phyloP scores from a whole-genome alignment of 257 asterid genomes.

The Ilex aquifolium region DNA sequence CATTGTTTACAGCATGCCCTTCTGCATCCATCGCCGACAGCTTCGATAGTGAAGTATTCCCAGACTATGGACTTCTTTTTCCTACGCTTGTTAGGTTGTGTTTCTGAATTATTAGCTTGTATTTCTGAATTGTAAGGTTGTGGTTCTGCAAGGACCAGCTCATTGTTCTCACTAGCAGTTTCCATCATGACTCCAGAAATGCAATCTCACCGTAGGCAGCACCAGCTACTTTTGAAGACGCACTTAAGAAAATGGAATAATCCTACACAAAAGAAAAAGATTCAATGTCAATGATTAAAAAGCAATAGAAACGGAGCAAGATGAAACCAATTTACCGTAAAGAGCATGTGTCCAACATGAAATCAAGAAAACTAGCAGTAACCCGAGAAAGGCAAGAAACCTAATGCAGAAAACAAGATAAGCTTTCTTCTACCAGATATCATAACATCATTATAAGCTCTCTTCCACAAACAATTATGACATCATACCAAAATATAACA shows the following conservation, averaged over 20 bases:
- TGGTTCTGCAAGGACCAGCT: conserved; percentile 34
- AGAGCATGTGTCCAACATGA: background rate
- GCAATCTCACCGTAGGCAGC: background rate
- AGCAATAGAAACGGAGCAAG: background rate
- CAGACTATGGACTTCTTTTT: conserved; percentile 94
- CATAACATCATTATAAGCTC: background rate
- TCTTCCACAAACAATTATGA: background rate
- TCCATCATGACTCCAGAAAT: background rate
- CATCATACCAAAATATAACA: background rate
- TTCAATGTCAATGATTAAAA: background rate
- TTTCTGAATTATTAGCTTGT: conserved; percentile 27
- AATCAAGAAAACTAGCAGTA: too few species aligned
- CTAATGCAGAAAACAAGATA: too few species aligned
- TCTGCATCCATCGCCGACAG: conserved; percentile 64
- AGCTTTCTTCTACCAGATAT: background rate
- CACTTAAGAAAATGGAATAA: background rate
- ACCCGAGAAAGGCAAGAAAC: background rate
- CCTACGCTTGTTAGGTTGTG: conserved; percentile 47
- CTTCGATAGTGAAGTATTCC: conserved; percentile 95
- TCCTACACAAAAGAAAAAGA: background rate
- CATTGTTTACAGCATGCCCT: conserved; percentile 94
- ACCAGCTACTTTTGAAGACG: background rate
- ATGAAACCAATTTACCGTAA: too few species aligned
- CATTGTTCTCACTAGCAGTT: conserved; percentile 11
- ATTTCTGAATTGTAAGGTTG: conserved; percentile 30